Evolutionary conservation across 2,329 filamentous ascomycete species (phyloP), one percentile per base, ranked within the genome.

Genomic region (Amauroascus verrucosus): DNA sequence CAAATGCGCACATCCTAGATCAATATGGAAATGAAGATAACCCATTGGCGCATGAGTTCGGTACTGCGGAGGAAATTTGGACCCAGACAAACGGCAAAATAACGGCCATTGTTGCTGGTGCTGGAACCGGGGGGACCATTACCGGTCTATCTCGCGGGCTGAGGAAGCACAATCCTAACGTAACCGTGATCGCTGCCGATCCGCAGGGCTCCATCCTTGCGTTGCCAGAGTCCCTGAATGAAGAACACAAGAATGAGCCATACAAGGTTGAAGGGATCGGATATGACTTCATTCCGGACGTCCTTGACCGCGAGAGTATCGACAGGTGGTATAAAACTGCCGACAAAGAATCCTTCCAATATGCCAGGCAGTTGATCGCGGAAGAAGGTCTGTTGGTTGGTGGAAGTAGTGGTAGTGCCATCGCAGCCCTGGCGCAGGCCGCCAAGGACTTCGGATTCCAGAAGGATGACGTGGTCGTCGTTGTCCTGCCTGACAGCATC

Each of bases 261-360:
- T 98, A 98, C 76, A 97, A 98, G 75, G 93, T 98, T 0, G 93
- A 98, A 74, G 93, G 93, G 41, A 98, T 98, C 63, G 93, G 93
- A 18, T 98, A 98, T 69, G 93, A 98, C 69, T 98, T 98, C 69
- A 86, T 98, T 56, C 93, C 94, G 6, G 88, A 97, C 22, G 94
- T 98, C 4, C 76, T 98, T 53, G 83, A 93, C 60, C 88, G 85
- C 64, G 71, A 83, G 26, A 69, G 80, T 4, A 86, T 98, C 28
- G 87, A 96, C 69, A 86, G 85, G 66, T 98, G 93, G 93, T 97
- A 96, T 76, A 98, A 98, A 81, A 98, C 93, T 2, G 87, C 91
- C 57, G 93, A 98, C 66, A 80, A 81, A 57, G 86, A 95, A 67
- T 90, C 90, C 1, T 98, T 98, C 73, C 78, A 83, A 67, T 90